phyloP scores from a whole-genome alignment of 179 eudicot species.

The Sideroxylon spinosum region DNA sequence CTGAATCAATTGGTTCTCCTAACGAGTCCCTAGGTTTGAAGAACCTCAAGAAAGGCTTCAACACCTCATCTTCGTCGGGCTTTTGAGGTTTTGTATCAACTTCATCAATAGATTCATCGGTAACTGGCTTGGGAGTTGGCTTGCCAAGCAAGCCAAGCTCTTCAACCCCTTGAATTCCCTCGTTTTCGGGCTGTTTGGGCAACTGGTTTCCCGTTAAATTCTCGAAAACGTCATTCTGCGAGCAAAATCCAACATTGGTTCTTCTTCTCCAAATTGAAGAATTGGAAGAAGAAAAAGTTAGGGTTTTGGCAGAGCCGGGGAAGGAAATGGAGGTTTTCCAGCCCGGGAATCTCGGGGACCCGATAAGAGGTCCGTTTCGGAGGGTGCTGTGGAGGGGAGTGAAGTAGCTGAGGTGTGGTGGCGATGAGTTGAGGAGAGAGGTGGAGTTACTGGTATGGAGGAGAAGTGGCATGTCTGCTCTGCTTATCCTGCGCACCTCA shows the following conservation, averaged over 20 bases:
- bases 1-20: slow-evolving; percentile 26
- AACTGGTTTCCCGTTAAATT: slow-evolving; percentile 27
- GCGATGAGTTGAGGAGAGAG: slow-evolving; percentile 9
- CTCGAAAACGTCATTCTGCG: slow-evolving; percentile 35
- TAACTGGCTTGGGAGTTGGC: slow-evolving; percentile 51
- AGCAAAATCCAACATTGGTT: slow-evolving; percentile 38
- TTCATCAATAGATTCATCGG: slow-evolving; percentile 25
- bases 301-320: slow-evolving; percentile 19
- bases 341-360: slow-evolving; percentile 5
- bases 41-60: slow-evolving; percentile 69
- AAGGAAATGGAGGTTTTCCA: slow-evolving; percentile 26
- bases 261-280: slow-evolving; percentile 27
- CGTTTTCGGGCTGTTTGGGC: slow-evolving; percentile 28
- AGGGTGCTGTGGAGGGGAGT: not conserved
- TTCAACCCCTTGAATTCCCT: slow-evolving; percentile 26
- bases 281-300: slow-evolving; percentile 20
- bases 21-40: slow-evolving; percentile 41
- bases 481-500: slow-evolving; percentile 19
- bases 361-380: not conserved
- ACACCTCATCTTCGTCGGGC: slow-evolving; percentile 45
- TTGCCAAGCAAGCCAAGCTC: slow-evolving; percentile 61
- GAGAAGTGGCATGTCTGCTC: slow-evolving; percentile 24
- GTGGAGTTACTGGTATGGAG: slow-evolving; percentile 9
- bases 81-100: slow-evolving; percentile 29
- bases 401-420: slow-evolving; percentile 9